Conservation (phyloP, 1,139 yeast species). For the Saccharomyces hybrid region DNA sequence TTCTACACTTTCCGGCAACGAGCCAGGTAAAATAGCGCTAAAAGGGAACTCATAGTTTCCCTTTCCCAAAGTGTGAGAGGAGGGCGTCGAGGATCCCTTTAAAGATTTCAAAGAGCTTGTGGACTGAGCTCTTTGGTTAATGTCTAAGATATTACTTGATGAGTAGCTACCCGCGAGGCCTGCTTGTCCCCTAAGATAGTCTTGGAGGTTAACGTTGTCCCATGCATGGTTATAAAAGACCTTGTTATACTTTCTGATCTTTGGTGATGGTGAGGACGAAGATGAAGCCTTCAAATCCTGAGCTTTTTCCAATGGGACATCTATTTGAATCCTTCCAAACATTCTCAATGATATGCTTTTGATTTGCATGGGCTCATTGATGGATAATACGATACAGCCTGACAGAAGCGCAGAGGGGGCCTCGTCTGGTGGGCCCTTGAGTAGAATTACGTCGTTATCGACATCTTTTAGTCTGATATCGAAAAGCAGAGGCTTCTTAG, state of each 20-base stretch:
- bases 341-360: conserved; percentile 52
- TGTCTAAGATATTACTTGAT: neutral
- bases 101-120: neutral
- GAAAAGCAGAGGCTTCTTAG: conserved; percentile 6
- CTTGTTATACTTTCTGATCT: conserved; percentile 48
- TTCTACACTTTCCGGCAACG: conserved; percentile 79
- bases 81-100: neutral
- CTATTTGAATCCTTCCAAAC: conserved; percentile 50
- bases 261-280: conserved; percentile 25
- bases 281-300: conserved; percentile 41
- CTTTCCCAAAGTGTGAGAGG: conserved; percentile 37
- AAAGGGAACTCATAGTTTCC: conserved; percentile 94
- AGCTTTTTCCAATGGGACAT: conserved; percentile 48
- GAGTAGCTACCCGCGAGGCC: neutral
- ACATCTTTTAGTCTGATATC: conserved; percentile 36
- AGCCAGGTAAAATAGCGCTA: conserved; percentile 76
- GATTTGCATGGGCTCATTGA: conserved; percentile 60
- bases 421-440: conserved; percentile 65
- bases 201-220: conserved; percentile 51
- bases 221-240: conserved; percentile 63
- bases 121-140: neutral
- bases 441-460: conserved; percentile 66
- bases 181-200: conserved; percentile 11
- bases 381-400: conserved; percentile 67
- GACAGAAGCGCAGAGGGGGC: conserved; percentile 66